A percentile compares a stretch with the other conserved stretches of the same genome.
Conservation (phyloP, 2,329 filamentous ascomycete genomes). For the Teratosphaeria gauchensis region DNA sequence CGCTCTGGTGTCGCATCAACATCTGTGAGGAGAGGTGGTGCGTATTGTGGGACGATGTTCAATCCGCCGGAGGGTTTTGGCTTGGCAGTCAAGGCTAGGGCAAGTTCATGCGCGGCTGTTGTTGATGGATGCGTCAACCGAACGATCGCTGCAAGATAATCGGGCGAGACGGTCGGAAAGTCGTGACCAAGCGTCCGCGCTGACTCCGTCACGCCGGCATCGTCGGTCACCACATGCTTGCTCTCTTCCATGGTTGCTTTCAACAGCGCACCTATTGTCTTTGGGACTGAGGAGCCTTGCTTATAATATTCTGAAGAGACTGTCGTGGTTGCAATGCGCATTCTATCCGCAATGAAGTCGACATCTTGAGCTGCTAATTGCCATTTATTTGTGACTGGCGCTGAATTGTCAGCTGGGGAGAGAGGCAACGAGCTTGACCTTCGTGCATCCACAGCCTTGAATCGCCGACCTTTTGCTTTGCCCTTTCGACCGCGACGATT, state of each 20-base stretch:
- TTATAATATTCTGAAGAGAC: conserved; percentile 51
- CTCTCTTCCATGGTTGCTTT: conserved; percentile 36
- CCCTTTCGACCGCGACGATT: conserved; percentile 35
- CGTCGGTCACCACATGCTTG: conserved; percentile 27
- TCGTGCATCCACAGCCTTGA: conserved; percentile 20
- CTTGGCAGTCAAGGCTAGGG: conserved; percentile 39
- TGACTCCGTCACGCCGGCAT: conserved; percentile 36
- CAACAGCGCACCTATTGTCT: conserved; percentile 48
- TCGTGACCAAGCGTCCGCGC: conserved; percentile 45
- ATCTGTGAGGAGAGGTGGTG: conserved; percentile 30
- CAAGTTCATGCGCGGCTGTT: conserved; percentile 50
- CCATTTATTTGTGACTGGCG: conserved; percentile 45
- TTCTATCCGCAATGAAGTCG: conserved; percentile 49
- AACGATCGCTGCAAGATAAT: conserved; percentile 45
- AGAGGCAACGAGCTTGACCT: conserved; percentile 17
- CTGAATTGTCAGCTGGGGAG: conserved; percentile 15
- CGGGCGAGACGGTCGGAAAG: conserved; percentile 42
- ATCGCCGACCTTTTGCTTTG: conserved; percentile 33
- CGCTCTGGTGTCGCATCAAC: conserved; percentile 1
- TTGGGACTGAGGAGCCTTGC: conserved; percentile 45
- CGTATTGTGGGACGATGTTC: conserved; percentile 40
- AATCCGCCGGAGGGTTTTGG: conserved; percentile 33
- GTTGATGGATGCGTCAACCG: conserved; percentile 48
- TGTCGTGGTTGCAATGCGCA: conserved; percentile 35
- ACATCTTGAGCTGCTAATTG: conserved; percentile 47